Evolutionary conservation across 176 grass and related monocot species (phyloP).

Genomic region (Raddia distichophylla): DNA sequence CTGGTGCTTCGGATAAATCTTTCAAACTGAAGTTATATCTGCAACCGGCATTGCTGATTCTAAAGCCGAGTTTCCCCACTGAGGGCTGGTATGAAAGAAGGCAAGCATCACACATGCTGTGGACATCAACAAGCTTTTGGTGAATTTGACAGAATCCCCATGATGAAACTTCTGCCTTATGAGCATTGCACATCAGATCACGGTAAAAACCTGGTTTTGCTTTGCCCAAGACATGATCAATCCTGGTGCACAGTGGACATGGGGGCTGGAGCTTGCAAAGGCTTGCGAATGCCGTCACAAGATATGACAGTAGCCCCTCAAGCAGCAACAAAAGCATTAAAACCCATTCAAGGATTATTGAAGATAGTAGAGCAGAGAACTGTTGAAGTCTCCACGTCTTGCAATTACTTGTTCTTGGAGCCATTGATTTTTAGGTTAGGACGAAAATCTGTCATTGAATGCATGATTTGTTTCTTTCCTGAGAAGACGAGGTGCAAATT

Average conservation of each 20-base stretch:
- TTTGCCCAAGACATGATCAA: conserved; percentile 66
- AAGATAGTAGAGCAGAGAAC: conserved; percentile 52
- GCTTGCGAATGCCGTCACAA: conserved; percentile 58
- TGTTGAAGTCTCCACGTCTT: conserved; percentile 27
- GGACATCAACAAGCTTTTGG: conserved; percentile 59
- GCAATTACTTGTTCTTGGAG: conserved; percentile 28
- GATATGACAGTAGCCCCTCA: conserved; percentile 58
- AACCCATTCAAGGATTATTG: conserved; percentile 63
- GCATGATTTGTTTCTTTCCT: conserved; percentile 21
- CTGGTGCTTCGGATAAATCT: neutral
- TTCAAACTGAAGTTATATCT: conserved; percentile 7
- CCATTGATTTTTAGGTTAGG: conserved; percentile 37
- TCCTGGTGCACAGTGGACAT: conserved; percentile 71
- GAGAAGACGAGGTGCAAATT: neutral
- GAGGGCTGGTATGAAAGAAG: conserved; percentile 47
- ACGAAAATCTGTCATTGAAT: conserved; percentile 9
- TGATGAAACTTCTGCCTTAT: conserved; percentile 75
- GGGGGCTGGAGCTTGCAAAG: conserved; percentile 70
- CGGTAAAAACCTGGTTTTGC: conserved; percentile 43
- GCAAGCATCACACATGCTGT: conserved; percentile 66
- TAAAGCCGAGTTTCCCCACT: conserved; percentile 31
- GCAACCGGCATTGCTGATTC: neutral
- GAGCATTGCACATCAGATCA: conserved; percentile 63
- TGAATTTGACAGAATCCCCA: conserved; percentile 71
- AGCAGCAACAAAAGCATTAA: conserved; percentile 72